Conservation (phyloP, 1,139 yeast genomes). For the Lodderomyces margitis region DNA sequence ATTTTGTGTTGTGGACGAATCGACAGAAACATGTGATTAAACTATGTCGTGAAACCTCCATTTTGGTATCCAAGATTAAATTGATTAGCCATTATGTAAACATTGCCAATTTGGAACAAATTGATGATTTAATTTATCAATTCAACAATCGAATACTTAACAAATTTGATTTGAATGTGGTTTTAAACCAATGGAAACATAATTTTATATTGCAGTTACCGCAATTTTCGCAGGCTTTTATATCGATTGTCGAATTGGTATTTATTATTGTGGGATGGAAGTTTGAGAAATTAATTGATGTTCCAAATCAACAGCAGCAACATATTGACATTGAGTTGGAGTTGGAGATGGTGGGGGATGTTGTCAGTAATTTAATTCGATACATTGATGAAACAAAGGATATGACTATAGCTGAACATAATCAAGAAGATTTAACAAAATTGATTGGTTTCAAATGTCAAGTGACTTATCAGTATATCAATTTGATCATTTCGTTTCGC, state of each 20-base stretch:
- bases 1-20: not conserved
- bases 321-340: constrained; percentile 13
- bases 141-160: constrained; percentile 19
- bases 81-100: constrained; percentile 26
- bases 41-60: constrained; percentile 17
- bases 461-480: constrained; percentile 28
- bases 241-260: constrained; percentile 24
- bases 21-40: constrained; percentile 20
- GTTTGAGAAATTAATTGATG: constrained; percentile 30
- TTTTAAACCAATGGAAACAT: constrained; percentile 22
- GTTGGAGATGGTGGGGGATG: constrained; percentile 13
- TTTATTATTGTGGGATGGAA: constrained; percentile 33
- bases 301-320: constrained; percentile 17
- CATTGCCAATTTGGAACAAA: constrained; percentile 14
- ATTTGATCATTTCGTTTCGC: constrained; percentile 32
- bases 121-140: constrained; percentile 11
- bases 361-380: constrained; percentile 13
- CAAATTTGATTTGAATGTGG: constrained; percentile 20
- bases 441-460: constrained; percentile 22
- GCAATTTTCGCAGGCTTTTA: constrained; percentile 18
- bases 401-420: not conserved
- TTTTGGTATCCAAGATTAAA: constrained; percentile 25
- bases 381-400: constrained; percentile 9
- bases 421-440: not conserved
- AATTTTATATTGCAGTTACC: constrained; percentile 19